phyloP scores from a whole-genome alignment of 2,329 filamentous ascomycete genomes.

The Hypocreales sp. region DNA sequence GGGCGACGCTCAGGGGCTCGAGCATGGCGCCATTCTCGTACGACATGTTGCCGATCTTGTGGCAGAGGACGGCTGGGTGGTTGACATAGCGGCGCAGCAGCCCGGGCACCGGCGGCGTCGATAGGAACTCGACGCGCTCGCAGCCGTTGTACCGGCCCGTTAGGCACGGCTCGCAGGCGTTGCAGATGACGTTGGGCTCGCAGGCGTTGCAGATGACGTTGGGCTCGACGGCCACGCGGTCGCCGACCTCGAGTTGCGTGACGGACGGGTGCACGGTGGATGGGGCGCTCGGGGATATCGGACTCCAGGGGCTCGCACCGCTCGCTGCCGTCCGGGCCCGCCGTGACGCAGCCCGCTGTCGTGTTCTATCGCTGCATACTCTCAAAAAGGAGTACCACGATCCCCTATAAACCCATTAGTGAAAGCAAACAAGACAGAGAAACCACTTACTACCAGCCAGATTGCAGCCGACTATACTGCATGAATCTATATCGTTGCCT shows the following conservation, averaged over 20 bases:
- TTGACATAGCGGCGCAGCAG: constrained; percentile 86
- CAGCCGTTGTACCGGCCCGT: constrained; percentile 94
- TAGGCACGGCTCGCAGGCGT: constrained; percentile 77
- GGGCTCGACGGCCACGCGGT: constrained; percentile 87
- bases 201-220: constrained; percentile 87
- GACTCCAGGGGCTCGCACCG: no score
- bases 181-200: constrained; percentile 90
- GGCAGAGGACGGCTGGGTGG: constrained; percentile 88
- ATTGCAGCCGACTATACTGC: no score
- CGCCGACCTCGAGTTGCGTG: constrained; percentile 61
- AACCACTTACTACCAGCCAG: no score
- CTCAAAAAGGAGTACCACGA: no score
- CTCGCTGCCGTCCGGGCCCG: no score
- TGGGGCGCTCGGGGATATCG: no score
- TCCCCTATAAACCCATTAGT: no score
- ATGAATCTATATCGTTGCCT: no score
- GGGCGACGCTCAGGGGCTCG: constrained; percentile 77
- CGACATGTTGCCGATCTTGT: constrained; percentile 86
- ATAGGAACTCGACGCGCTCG: constrained; percentile 71
- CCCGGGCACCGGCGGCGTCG: constrained; percentile 78
- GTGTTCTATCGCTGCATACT: no score
- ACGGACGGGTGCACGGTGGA: constrained; percentile 56
- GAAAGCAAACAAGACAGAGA: no score
- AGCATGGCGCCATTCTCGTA: constrained; percentile 84
- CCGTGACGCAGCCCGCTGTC: no score